Conservation (phyloP, 2,329 filamentous ascomycete species). For the Aspergillus fumigatiaffinis region DNA sequence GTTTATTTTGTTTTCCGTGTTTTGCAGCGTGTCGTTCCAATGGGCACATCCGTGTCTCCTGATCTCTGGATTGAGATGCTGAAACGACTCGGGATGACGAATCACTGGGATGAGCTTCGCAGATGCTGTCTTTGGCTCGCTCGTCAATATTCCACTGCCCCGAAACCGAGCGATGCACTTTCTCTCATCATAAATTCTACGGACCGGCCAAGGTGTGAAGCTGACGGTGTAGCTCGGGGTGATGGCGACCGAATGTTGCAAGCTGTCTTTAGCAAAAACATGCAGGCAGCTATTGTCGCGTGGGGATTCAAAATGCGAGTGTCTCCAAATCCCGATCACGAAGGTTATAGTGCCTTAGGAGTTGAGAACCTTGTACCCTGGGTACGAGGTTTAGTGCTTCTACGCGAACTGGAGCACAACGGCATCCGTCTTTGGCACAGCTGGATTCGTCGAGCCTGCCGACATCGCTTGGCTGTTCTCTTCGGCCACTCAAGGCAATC, state of each 20-base stretch:
- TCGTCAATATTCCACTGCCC: slow-evolving; percentile 32
- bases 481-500: slow-evolving; percentile 31
- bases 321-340: slow-evolving; percentile 14
- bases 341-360: slow-evolving; percentile 18
- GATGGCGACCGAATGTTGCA: slow-evolving; percentile 28
- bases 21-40: slow-evolving; percentile 46
- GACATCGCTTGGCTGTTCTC: slow-evolving; percentile 34
- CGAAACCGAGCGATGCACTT: slow-evolving; percentile 8
- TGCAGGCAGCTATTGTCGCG: slow-evolving; percentile 47
- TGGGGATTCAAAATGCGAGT: slow-evolving; percentile 46
- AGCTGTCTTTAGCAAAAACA: slow-evolving; percentile 39
- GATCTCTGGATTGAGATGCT: slow-evolving; percentile 56
- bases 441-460: slow-evolving; percentile 31
- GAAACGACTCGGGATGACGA: slow-evolving; percentile 56
- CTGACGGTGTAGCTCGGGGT: neutral
- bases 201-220: neutral
- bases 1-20: slow-evolving; percentile 44
- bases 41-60: slow-evolving; percentile 40
- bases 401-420: slow-evolving; percentile 34
- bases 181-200: slow-evolving; percentile 8
- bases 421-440: slow-evolving; percentile 31
- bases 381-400: slow-evolving; percentile 37
- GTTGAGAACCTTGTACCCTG: slow-evolving; percentile 31
- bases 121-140: slow-evolving; percentile 52
- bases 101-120: slow-evolving; percentile 50